phyloP scores from a whole-genome alignment of 352 stramenopile genomes.

The Globisporangium cystogenes region DNA sequence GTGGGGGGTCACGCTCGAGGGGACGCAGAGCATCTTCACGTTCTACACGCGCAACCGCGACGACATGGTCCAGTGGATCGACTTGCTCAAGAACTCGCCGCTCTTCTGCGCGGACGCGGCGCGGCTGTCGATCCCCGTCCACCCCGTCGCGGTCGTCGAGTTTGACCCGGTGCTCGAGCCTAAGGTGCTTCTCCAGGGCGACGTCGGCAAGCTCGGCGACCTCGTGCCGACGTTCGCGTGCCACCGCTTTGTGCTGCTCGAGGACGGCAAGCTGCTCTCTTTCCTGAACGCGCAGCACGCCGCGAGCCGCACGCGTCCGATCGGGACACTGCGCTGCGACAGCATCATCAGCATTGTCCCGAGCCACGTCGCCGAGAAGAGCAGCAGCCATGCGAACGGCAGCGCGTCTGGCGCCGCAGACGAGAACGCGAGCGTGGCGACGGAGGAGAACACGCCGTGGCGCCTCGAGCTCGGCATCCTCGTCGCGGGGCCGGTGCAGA shows the following conservation, averaged over 20 bases:
- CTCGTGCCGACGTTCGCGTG: constrained; percentile 59
- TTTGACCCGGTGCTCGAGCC: constrained; percentile 65
- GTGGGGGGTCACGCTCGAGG: constrained; percentile 81
- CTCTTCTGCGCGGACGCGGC: constrained; percentile 53
- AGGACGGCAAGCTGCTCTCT: constrained; percentile 81
- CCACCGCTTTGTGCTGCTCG: constrained; percentile 68
- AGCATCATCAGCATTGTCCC: constrained; percentile 77
- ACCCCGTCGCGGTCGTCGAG: constrained; percentile 72
- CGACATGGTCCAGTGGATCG: constrained; percentile 82
- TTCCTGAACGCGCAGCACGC: constrained; percentile 55
- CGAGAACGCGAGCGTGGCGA: constrained; percentile 3
- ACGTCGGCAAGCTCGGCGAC: constrained; percentile 74
- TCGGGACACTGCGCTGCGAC: constrained; percentile 75
- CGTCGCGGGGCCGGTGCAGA: constrained; percentile 40
- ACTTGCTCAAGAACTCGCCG: constrained; percentile 84
- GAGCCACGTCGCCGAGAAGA: constrained; percentile 50
- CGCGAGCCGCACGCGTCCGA: constrained; percentile 53
- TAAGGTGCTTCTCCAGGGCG: constrained; percentile 59
- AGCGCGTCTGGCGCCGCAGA: constrained; percentile 34
- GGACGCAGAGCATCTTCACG: constrained; percentile 76
- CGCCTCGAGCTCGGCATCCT: constrained; percentile 68
- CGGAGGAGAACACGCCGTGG: constrained; percentile 66
- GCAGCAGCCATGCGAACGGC: constrained; percentile 31
- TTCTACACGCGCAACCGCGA: constrained; percentile 77
- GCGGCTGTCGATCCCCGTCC: constrained; percentile 73